These are phyloP conservation scores for Vaccinium vitisidaea DNA, from an alignment of 148 eudicot species.

Conservation along the genomic window DNA sequence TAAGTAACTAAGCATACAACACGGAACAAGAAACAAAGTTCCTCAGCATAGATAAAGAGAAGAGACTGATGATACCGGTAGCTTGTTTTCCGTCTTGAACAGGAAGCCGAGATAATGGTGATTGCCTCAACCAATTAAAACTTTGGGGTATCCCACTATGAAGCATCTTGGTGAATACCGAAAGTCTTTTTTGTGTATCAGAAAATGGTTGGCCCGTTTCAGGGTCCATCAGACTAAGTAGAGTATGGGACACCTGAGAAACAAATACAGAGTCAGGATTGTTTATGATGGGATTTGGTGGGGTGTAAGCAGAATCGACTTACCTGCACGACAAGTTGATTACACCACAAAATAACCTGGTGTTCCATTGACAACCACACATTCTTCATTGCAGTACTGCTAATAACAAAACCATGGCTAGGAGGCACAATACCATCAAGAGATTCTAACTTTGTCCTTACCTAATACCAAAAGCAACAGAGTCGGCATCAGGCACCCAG, in stretches of 20 bases:
- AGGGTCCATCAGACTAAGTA: conserved; percentile 78
- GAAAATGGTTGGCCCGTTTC: conserved; percentile 60
- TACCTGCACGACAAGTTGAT: conserved; percentile 90
- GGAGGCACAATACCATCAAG: conserved; percentile 95
- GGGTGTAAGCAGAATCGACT: conserved; percentile 19
- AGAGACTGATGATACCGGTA: conserved; percentile 42
- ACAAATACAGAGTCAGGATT: conserved; percentile 24
- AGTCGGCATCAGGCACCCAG: neutral
- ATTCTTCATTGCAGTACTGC: conserved; percentile 83
- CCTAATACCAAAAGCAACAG: conserved; percentile 39
- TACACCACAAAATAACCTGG: conserved; percentile 95
- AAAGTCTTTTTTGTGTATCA: conserved; percentile 64
- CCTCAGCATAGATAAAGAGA: conserved; percentile 6
- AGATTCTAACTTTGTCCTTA: conserved; percentile 78
- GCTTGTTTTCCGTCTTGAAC: conserved; percentile 34
- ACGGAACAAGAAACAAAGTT: neutral
- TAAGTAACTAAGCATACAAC: neutral
- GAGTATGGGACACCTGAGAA: conserved; percentile 84
- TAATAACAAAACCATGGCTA: conserved; percentile 80
- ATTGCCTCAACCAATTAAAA: conserved; percentile 44
- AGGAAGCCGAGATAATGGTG: conserved; percentile 26
- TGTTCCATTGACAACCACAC: conserved; percentile 99
- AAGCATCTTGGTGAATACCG: conserved; percentile 78
- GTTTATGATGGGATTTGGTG: neutral
- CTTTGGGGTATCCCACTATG: conserved; percentile 72